Percentiles rank a stretch among this genome's conserved stretches.
phyloP scores from a whole-genome alignment of 2,329 filamentous ascomycete genomes.

The Purpureocillium lavendulum region DNA sequence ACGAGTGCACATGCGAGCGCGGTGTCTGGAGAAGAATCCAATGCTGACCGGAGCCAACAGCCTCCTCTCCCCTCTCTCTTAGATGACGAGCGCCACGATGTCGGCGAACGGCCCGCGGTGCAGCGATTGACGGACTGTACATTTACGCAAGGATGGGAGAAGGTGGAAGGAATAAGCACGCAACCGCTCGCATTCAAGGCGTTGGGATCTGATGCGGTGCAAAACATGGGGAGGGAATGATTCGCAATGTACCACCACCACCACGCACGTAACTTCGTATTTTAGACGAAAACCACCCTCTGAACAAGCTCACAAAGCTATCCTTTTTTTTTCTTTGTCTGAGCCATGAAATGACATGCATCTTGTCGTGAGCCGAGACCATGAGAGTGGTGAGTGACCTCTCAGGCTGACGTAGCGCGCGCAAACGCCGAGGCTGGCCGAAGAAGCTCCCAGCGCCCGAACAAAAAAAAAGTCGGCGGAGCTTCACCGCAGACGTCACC shows the following conservation, averaged over 20 bases:
- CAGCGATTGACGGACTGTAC: not conserved
- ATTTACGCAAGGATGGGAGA: not conserved
- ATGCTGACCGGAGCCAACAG: constrained; percentile 28
- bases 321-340: too few species aligned
- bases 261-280: not conserved
- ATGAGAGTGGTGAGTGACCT: too few species aligned
- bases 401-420: too few species aligned
- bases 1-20: constrained; percentile 13
- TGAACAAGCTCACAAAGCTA: too few species aligned
- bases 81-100: constrained; percentile 12
- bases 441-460: constrained; percentile 1
- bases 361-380: too few species aligned
- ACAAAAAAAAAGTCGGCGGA: constrained; percentile 5
- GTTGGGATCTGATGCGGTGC: constrained; percentile 10
- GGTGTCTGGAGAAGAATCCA: too few species aligned
- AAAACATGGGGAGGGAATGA: too few species aligned
- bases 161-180: constrained; percentile 1
- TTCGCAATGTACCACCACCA: too few species aligned
- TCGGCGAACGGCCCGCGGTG: too few species aligned
- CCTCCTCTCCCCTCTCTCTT: constrained; percentile 58
- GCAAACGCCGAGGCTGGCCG: not conserved
- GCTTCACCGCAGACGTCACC: constrained; percentile 1
- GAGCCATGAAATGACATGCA: too few species aligned
- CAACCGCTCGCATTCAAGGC: constrained; percentile 14
- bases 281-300: constrained; percentile 1